A percentile compares a stretch with the other conserved stretches of the same genome.
Evolutionary conservation across 1,284 basidiomycete species (phyloP).

Genomic region (Ceratobasidium sp.): DNA sequence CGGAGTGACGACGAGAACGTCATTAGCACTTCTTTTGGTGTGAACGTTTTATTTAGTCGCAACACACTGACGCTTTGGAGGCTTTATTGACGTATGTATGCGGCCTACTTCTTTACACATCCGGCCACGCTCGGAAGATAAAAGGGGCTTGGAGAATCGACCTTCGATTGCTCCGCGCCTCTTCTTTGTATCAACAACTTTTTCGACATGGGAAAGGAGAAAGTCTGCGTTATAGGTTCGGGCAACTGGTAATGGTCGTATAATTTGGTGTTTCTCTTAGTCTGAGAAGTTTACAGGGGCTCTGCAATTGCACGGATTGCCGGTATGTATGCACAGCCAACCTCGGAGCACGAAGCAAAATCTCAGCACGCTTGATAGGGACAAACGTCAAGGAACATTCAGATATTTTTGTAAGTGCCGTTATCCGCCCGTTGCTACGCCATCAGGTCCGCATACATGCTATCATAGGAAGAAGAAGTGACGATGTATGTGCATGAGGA

Average conservation of each 20-base stretch:
- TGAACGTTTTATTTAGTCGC: too few species aligned
- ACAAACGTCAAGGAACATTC: constrained; percentile 62
- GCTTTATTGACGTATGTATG: too few species aligned
- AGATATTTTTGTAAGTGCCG: constrained; percentile 56
- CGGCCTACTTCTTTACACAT: too few species aligned
- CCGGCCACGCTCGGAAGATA: too few species aligned
- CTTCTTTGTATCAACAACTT: background rate
- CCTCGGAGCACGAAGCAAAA: too few species aligned
- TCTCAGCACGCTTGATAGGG: too few species aligned
- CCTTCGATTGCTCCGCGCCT: too few species aligned
- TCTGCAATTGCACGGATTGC: constrained; percentile 69
- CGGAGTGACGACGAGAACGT: constrained; percentile 6
- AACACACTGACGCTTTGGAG: too few species aligned
- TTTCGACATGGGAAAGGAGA: constrained; percentile 58
- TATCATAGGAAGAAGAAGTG: constrained; percentile 58
- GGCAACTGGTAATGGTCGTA: constrained; percentile 50
- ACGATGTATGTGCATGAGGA: constrained; percentile 67
- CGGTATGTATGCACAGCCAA: constrained; percentile 48
- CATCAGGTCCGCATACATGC: constrained; percentile 22
- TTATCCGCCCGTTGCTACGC: background rate
- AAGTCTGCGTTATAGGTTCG: constrained; percentile 67
- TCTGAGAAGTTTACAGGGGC: constrained; percentile 59
- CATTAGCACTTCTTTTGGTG: background rate
- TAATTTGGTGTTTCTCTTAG: background rate
- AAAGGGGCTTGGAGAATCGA: too few species aligned